Conservation (phyloP, 148 eudicot genomes). For the Nepenthes mirabilis region DNA sequence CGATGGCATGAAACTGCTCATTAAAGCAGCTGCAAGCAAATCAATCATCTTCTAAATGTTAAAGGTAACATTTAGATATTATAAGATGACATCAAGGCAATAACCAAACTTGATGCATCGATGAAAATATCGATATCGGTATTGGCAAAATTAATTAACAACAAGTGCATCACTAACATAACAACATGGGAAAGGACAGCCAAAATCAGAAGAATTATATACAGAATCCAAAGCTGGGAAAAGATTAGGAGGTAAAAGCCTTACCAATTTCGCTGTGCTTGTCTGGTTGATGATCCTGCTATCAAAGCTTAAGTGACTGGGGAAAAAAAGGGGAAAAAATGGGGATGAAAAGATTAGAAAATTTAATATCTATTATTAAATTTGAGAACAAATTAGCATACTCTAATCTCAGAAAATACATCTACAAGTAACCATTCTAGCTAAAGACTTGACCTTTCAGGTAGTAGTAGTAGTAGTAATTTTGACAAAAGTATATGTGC, state of each 20-base stretch:
- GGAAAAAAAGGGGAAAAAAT: conserved; percentile 2
- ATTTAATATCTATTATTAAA: not conserved
- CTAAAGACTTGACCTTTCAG: not conserved
- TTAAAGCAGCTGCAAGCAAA: too few species aligned
- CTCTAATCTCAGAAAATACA: conserved; percentile 19
- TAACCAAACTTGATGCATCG: too few species aligned
- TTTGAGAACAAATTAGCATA: not conserved
- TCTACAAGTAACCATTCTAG: conserved; percentile 15
- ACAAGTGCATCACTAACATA: too few species aligned
- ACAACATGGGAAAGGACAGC: too few species aligned
- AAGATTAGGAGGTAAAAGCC: conserved; percentile 2
- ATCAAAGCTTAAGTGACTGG: conserved; percentile 35
- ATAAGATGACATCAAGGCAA: too few species aligned
- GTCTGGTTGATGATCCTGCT: conserved; percentile 32
- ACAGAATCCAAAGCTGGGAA: too few species aligned
- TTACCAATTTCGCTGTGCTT: conserved; percentile 22
- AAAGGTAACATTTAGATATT: too few species aligned
- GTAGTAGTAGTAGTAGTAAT: conserved; percentile 18
- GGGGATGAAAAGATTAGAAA: not conserved
- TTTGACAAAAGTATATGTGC: conserved; percentile 1
- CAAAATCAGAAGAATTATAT: too few species aligned
- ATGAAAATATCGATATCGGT: too few species aligned
- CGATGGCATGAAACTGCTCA: too few species aligned
- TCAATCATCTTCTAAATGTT: too few species aligned
- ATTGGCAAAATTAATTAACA: too few species aligned